Evolutionary conservation across 352 stramenopile genomes (phyloP), one percentile per base, ranked within the genome.

Genomic region (Phytophthora pisi): DNA sequence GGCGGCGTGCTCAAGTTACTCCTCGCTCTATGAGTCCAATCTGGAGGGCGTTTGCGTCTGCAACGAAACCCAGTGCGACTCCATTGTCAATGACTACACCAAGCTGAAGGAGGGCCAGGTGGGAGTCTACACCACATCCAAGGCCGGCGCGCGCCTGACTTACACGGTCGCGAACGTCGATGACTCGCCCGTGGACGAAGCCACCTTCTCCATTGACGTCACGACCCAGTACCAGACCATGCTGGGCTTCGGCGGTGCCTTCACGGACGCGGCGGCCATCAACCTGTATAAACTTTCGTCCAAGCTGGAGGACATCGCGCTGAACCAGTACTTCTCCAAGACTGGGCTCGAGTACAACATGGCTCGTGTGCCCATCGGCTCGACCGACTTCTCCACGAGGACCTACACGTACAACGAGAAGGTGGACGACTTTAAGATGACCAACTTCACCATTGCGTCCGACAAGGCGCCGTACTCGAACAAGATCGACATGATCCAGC

Each of bases 391-490:
- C 57, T 97, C 90, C 23, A 66, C 79, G 49, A 77, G 64, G 4
- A 78, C 88, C 31, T 98, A 97, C 74, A 93, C 76, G 70, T 97
- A 96, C 75, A 90, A 95, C 64, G 66, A 91, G 28, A 71, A 88
- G 9, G 71, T 66, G 18, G 84, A 78, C 31, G 91, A 97, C 59
- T 78, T 93, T 6, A 77, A 92, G 66, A 97, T 93, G 30, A 86
- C 97, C 57, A 78, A 90, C 6, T 84, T 91, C 40, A 76, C 87
- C 16, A 86, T 93, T 51, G 91, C 91, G 67, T 68, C 96, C 54
- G 82, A 88, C 55, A 90, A 87, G 57, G 72, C 95, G 28, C 62
- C 70, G 24, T 74, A 72, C 9, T 87, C 77, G 5, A 49, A 92
- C 61, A 95, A 96, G 57, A 74, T 97, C 30, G 66, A 78, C 13